Base-by-base conservation (phyloP, 2,329 filamentous ascomycete genomes). In the Elsinoe arachidis region DNA sequence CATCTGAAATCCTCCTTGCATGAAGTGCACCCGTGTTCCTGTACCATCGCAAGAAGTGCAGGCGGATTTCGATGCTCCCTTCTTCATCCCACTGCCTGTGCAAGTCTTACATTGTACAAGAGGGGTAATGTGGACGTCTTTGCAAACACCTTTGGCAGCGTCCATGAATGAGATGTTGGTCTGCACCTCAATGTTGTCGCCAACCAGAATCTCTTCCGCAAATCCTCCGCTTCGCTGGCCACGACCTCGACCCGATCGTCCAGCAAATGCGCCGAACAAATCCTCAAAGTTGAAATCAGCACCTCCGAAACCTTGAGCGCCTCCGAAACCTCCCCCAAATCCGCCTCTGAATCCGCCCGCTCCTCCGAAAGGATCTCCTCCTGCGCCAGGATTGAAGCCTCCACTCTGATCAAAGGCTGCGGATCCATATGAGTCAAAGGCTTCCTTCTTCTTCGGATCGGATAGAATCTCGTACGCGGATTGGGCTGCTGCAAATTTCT, bases 1-100 rank as follows among this genome's bases (percentile, higher is more conserved):
- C 86, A 99, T 92, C 75, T 97, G 92, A 75, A 99, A 97, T 21
- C 90, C 91, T 56, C 90, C 90, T 65, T 89, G 85, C 81, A 96
- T 87, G 67, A 90, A 86, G 71, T 95, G 90, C 51, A 97, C 85
- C 58, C 88, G 80, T 37, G 87, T 88, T 53, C 93, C 93, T 1
- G 90, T 90, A 14, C 93, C 93, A 60, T 87, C 85, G 70, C 93
- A 99, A 55, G 81, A 77, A 69, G 84, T 85, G 73, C 93, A 99
- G 61, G 84, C 77, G 21, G 82, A 77, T 64, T 84, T 80, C 71
- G 87, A 84, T 11, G 85, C 81, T 10, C 92, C 92, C 59, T 84
- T 72, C 76, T 96, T 97, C 71, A 97, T 66, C 0, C 93, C 93
- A 63, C 80, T 88, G 52, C 93, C 93, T 11, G 79, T 77, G 68